Conservation (phyloP, 2,329 filamentous ascomycete genomes). For the Ascochyta lentis region DNA sequence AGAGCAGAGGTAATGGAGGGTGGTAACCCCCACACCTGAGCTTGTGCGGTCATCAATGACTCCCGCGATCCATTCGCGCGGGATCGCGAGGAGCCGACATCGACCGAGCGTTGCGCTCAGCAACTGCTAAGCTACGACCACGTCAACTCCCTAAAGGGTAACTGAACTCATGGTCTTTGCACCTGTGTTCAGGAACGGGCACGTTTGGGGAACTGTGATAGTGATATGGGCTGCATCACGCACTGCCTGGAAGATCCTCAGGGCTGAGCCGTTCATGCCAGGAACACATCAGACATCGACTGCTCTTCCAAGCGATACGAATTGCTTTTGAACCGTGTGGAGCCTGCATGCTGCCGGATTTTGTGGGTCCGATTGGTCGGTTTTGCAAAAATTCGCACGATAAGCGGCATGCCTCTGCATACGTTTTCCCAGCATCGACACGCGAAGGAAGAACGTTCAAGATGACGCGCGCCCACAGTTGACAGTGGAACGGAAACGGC, state of each 20-base stretch:
- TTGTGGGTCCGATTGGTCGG: constrained; percentile 23
- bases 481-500: constrained; percentile 40
- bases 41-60: constrained; percentile 19
- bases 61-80: constrained; percentile 13
- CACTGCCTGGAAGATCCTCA: constrained; percentile 32
- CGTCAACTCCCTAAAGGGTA: constrained; percentile 16
- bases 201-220: constrained; percentile 30
- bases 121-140: constrained; percentile 13
- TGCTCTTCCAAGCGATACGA: constrained; percentile 19
- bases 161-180: constrained; percentile 39
- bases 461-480: constrained; percentile 30
- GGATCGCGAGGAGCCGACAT: constrained; percentile 21
- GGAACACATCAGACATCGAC: constrained; percentile 29
- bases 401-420: constrained; percentile 23
- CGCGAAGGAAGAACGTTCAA: constrained; percentile 28
- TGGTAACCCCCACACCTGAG: constrained; percentile 26
- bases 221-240: constrained; percentile 37
- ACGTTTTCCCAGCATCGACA: constrained; percentile 25
- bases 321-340: constrained; percentile 12
- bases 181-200: constrained; percentile 32
- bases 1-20: constrained; percentile 30
- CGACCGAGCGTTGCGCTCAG: constrained; percentile 24
- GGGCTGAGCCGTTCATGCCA: constrained; percentile 38
- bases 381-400: constrained; percentile 15
- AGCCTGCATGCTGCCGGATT: constrained; percentile 8